These are phyloP conservation scores for Phalaenopsis aphrodite DNA, from an alignment of 106 monocot genomes.

Conservation along the genomic window DNA sequence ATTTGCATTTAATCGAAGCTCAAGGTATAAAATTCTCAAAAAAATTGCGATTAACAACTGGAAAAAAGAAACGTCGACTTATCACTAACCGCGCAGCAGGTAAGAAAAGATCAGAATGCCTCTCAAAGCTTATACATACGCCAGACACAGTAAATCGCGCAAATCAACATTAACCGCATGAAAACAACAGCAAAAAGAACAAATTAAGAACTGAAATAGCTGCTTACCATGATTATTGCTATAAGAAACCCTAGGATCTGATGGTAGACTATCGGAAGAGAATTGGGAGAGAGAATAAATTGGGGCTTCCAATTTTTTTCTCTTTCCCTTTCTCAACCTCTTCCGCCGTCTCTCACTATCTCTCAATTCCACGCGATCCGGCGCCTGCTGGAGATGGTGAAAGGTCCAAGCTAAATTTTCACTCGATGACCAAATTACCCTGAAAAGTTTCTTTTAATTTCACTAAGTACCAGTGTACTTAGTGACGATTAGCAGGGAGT, in stretches of 20 bases:
- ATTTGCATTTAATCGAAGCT: neutral
- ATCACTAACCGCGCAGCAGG: neutral
- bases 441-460: neutral
- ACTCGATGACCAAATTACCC: neutral
- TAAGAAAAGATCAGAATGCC: neutral
- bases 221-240: neutral
- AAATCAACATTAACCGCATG: neutral
- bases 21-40: neutral
- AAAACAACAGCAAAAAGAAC: neutral
- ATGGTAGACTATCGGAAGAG: neutral
- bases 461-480: neutral
- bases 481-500: no score
- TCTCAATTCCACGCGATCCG: neutral
- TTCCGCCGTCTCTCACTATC: neutral
- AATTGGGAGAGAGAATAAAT: neutral
- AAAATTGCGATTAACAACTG: neutral
- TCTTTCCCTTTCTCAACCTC: neutral
- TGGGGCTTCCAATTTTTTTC: neutral
- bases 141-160: neutral
- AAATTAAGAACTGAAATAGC: neutral
- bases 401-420: neutral
- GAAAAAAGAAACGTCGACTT: neutral
- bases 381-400: neutral
- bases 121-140: neutral
- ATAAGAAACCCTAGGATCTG: neutral